Conservation (phyloP, 208 protist genomes). For the Trypanosoma mega region DNA sequence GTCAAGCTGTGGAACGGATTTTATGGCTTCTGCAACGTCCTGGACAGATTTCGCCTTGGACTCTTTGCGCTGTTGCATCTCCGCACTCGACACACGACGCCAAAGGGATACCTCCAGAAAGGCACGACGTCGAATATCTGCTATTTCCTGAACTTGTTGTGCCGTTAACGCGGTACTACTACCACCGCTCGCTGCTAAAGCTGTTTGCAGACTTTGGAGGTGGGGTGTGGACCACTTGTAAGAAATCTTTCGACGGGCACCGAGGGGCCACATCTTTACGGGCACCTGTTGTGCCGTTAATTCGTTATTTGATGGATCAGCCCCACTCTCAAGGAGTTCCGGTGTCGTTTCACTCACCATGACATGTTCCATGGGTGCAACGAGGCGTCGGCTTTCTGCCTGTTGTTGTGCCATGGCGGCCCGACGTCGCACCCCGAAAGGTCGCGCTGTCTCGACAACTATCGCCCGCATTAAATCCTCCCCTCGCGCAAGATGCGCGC, state of each 20-base stretch:
- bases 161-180: slow-evolving; percentile 42
- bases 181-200: slow-evolving; percentile 11
- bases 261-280: slow-evolving; percentile 63
- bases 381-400: slow-evolving; percentile 34
- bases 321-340: slow-evolving; percentile 52
- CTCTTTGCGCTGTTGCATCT: slow-evolving; percentile 26
- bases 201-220: slow-evolving; percentile 33
- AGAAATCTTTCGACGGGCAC: slow-evolving; percentile 50
- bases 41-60: slow-evolving; percentile 22
- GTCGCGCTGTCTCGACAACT: slow-evolving; percentile 29
- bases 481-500: slow-evolving; percentile 56
- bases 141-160: slow-evolving; percentile 43
- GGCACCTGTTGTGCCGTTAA: slow-evolving; percentile 13
- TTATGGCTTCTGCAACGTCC: slow-evolving; percentile 33
- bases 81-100: slow-evolving; percentile 46
- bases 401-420: slow-evolving; percentile 28
- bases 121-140: slow-evolving; percentile 26
- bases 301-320: slow-evolving; percentile 20
- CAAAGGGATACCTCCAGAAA: slow-evolving; percentile 81
- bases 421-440: slow-evolving; percentile 62
- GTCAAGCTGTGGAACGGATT: slow-evolving; percentile 34
- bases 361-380: slow-evolving; percentile 41
- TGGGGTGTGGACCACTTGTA: slow-evolving; percentile 56
- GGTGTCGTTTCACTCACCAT: slow-evolving; percentile 29
- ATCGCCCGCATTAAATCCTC: slow-evolving; percentile 52